Base-by-base conservation (phyloP, 495 filamentous ascomycete genomes). In the Tetracladium marchalianum region DNA sequence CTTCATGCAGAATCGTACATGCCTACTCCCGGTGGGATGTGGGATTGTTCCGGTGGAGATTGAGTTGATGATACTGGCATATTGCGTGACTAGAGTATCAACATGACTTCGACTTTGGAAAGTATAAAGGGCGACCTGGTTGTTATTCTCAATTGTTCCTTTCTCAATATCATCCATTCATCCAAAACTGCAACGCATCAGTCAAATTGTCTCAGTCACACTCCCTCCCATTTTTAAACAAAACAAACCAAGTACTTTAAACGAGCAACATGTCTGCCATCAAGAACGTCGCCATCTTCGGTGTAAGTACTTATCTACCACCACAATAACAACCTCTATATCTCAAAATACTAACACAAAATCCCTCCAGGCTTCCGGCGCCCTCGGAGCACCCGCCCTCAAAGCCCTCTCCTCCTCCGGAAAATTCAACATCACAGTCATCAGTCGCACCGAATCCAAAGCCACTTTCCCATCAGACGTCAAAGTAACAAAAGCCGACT, bases 311-410 rank as follows among this genome's bases (percentile, higher is more conserved):
- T n/a, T n/a, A n/a, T 22, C 31, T 4, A 22, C 22, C 19, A 18
- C 39, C 31, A 9, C 10, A 22, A 44, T 34, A 11, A 31, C 27
- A n/a, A 18, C 33, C 32, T 11, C n/a, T 33, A 33, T 11, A 11
- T 15, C 35, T 4, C 39, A 32, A 15, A 42, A 19, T 45, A 22
- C 17, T 35, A 80, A 77, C 78, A 68, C n/a, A n/a, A n/a, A n/a
- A n/a, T n/a, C n/a, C 6, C 69, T 67, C 11, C 31, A 53, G 50
- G 50, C 50, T 18, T 40, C 50, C 0, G 81, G 83, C 35, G 75
- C 72, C 43, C 64, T 85, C 8, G 83, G 81, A 38, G 62, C 66
- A 11, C 56, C 71, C 4, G 63, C 83, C 34, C 57, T 83, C 45
- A 52, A 64, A 31, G 69, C 67, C 16, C 70, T 85, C 13, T 46